Conservation (phyloP, 768 basidiomycete genomes). For the Leccinum subgranulosum region DNA sequence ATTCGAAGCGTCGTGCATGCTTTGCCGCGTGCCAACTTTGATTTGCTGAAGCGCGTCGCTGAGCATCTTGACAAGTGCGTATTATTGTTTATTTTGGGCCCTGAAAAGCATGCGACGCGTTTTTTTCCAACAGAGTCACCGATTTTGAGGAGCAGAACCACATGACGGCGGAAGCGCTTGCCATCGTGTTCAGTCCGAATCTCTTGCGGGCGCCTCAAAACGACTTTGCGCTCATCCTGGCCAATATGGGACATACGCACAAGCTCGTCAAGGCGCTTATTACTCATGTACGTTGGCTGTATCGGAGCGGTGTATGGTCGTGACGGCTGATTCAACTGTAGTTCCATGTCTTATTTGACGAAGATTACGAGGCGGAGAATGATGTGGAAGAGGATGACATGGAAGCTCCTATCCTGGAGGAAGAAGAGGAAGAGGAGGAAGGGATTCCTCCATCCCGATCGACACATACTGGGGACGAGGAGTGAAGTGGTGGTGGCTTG, state of each 20-base stretch:
- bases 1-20: constrained; percentile 67
- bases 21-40: constrained; percentile 72
- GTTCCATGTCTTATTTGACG: constrained; percentile 74
- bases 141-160: constrained; percentile 87
- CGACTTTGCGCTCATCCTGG: constrained; percentile 72
- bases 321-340: constrained; percentile 21
- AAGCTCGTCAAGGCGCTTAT: constrained; percentile 75
- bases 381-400: constrained; percentile 64
- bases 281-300: constrained; percentile 55
- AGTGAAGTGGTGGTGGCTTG: constrained; percentile 15
- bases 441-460: constrained; percentile 29
- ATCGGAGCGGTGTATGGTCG: background rate
- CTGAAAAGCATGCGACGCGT: background rate
- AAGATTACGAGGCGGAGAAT: constrained; percentile 51
- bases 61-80: constrained; percentile 79
- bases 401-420: constrained; percentile 66
- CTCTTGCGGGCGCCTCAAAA: constrained; percentile 74
- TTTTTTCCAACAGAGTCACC: constrained; percentile 54
- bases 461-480: constrained; percentile 22
- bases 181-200: constrained; percentile 85
- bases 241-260: constrained; percentile 77
- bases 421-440: constrained; percentile 55
- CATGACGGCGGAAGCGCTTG: constrained; percentile 82
- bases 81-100: background rate
- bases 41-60: constrained; percentile 71